Conservation (phyloP, 768 basidiomycete species). For the Tubosaeta brunneosetosa region DNA sequence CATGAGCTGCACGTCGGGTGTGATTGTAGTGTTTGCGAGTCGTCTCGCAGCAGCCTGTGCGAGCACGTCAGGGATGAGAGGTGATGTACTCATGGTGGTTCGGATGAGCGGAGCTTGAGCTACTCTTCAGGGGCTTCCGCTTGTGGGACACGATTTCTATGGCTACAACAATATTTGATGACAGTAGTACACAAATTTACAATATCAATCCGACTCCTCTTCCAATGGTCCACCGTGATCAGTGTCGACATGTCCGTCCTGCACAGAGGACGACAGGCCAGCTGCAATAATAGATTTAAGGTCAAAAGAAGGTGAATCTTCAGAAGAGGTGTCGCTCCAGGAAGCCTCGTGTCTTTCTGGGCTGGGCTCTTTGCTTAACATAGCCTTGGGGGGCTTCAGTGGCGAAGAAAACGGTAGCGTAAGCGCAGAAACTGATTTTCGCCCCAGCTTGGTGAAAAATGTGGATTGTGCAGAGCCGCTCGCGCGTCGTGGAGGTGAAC, state of each 20-base stretch:
- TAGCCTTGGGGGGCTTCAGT: conserved; percentile 18
- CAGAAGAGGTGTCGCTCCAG: conserved; percentile 62
- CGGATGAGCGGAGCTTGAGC: background rate
- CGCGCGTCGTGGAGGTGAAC: conserved; percentile 6
- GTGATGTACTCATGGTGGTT: conserved; percentile 11
- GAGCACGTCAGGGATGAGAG: conserved; percentile 19
- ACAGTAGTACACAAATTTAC: background rate
- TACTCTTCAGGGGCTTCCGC: conserved; percentile 14
- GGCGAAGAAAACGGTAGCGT: conserved; percentile 33
- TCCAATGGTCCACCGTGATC: conserved; percentile 18
- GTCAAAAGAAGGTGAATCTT: conserved; percentile 23
- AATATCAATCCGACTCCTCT: conserved; percentile 21
- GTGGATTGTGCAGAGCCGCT: conserved; percentile 21
- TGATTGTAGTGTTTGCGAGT: background rate
- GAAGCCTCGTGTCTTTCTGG: conserved; percentile 31
- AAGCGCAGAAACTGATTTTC: conserved; percentile 43
- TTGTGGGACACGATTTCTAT: background rate
- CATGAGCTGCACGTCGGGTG: conserved; percentile 11
- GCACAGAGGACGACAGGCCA: conserved; percentile 4
- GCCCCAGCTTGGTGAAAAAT: conserved; percentile 41
- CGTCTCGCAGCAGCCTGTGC: conserved; percentile 30
- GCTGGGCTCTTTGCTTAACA: conserved; percentile 23
- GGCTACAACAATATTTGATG: background rate
- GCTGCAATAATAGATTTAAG: conserved; percentile 7
- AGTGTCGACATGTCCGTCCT: conserved; percentile 11